Evolutionary conservation across 2,329 filamentous ascomycete genomes (phyloP).

Genomic region (Thielaviopsis populi): DNA sequence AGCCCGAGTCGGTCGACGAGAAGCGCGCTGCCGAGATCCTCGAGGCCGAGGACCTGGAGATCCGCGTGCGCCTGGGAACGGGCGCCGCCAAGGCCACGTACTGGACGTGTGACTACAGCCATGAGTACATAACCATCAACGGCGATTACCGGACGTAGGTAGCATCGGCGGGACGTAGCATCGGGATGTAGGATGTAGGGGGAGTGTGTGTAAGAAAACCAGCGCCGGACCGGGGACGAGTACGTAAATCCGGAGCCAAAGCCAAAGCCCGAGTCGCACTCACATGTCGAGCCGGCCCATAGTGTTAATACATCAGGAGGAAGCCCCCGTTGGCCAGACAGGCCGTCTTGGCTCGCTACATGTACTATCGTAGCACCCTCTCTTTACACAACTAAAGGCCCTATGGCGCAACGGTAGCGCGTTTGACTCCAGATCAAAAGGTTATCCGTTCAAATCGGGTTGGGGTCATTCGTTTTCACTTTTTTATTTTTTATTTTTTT

Average conservation of each 20-base stretch:
- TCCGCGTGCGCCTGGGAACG: slow-evolving; percentile 57
- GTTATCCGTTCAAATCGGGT: slow-evolving; percentile 18
- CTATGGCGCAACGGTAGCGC: slow-evolving; percentile 16
- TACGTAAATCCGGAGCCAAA: too few relatives aligned
- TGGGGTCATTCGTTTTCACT: slow-evolving; percentile 13
- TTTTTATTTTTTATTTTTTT: neutral
- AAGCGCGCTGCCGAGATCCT: slow-evolving; percentile 61
- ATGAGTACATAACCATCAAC: slow-evolving; percentile 61
- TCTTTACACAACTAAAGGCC: neutral
- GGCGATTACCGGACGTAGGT: slow-evolving; percentile 49
- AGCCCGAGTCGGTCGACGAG: slow-evolving; percentile 69
- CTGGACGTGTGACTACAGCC: slow-evolving; percentile 79
- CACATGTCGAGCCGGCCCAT: too few relatives aligned
- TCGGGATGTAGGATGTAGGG: too few relatives aligned
- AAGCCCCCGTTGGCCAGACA: too few relatives aligned
- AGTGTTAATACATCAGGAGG: too few relatives aligned
- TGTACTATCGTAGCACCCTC: neutral
- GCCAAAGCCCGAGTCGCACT: too few relatives aligned
- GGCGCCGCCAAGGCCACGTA: slow-evolving; percentile 54
- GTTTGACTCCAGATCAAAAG: slow-evolving; percentile 18
- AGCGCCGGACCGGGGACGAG: too few relatives aligned
- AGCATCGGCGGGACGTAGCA: neutral
- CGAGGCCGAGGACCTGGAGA: slow-evolving; percentile 63
- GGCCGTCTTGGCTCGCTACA: neutral
- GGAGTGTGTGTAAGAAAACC: too few relatives aligned